Evolutionary conservation across 1,284 basidiomycete genomes (phyloP).

Genomic region (Vanrija humicola): DNA sequence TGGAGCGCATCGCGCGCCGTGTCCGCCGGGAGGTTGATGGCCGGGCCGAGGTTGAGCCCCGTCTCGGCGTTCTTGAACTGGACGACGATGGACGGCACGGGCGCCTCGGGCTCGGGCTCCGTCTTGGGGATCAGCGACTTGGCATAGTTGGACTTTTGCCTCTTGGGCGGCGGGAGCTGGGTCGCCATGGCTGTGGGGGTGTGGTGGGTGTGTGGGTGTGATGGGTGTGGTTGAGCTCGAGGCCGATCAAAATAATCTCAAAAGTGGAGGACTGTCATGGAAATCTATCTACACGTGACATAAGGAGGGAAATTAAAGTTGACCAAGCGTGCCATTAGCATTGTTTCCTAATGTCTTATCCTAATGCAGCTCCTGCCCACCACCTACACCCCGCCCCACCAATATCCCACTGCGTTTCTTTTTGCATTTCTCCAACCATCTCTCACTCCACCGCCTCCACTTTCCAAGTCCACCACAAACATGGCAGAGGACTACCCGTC

Average conservation of each 20-base stretch:
- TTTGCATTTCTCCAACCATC: slow-evolving; percentile 9
- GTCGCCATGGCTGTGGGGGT: slow-evolving; percentile 61
- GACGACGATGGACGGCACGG: slow-evolving; percentile 69
- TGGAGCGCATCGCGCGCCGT: slow-evolving; percentile 79
- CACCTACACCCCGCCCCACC: not conserved
- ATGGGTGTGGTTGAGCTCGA: not conserved
- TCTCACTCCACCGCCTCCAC: slow-evolving; percentile 15
- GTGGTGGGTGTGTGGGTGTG: not conserved
- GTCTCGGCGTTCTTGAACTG: slow-evolving; percentile 87
- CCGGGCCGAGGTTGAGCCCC: slow-evolving; percentile 71
- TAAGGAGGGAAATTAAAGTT: no score
- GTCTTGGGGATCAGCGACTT: slow-evolving; percentile 45
- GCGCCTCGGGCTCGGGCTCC: slow-evolving; percentile 53
- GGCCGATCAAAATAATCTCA: not conserved
- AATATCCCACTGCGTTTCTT: slow-evolving; percentile 9
- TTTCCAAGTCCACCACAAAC: slow-evolving; percentile 14
- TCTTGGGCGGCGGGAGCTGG: slow-evolving; percentile 75
- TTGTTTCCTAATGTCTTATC: no score
- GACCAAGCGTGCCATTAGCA: no score
- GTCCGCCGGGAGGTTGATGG: slow-evolving; percentile 81
- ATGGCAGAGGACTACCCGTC: slow-evolving; percentile 34
- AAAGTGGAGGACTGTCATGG: not conserved
- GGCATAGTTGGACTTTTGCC: slow-evolving; percentile 74
- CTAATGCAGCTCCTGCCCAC: no score
- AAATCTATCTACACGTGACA: not conserved